Base-by-base conservation (phyloP, 176 grass and related monocot species). In the Puccinellia tenuiflora region DNA sequence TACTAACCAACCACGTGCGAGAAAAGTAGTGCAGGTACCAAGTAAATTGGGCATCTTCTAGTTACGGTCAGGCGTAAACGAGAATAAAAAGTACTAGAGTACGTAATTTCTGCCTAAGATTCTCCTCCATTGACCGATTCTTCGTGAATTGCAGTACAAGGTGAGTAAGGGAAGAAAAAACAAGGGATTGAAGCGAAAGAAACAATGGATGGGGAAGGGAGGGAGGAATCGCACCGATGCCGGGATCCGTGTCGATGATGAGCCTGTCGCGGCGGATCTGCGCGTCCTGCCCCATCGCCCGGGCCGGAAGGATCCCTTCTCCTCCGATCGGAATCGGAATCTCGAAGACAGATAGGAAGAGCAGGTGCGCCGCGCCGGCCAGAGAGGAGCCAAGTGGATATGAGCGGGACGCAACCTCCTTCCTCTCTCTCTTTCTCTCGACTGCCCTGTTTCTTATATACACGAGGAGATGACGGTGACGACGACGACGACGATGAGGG, bases 201-300 rank as follows among this genome's bases (percentile, higher is more conserved):
- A 35, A 48, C 62, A 77, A 69, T 42, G 69, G 39, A 83, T 17
- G 39, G 39, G 5, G 35, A 5, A 31, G 20, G 22, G n/a, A 18
- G 12, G 11, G 18, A 42, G 31, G 37, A 18, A 0, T 31, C 75
- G 59, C 56, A 97, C 94, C 94, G 81, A 97, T 94, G 77, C 94
- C 94, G 35, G 94, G 94, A 90, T 97, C 94, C 55, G 94, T 97
- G 77, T 97, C 94, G 90, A 97, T 89, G 90, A 97, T 90, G 76
- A 97, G 22, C 90, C 87, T 97, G 72, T 90, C 73, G 66, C 76
- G 81, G 80, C 50, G 50, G 79, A 86, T 90, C 73, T 80, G 79
- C 45, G 70, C 68, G 48, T 89, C 81, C 77, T 74, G 79, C 53
- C 43, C 80, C 86, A 88, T 88, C 43, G 5, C 43, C 4, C 29